A percentile compares a stretch with the other conserved stretches of the same genome.
Conservation (phyloP, 768 basidiomycete genomes). For the Lepiota venenata region DNA sequence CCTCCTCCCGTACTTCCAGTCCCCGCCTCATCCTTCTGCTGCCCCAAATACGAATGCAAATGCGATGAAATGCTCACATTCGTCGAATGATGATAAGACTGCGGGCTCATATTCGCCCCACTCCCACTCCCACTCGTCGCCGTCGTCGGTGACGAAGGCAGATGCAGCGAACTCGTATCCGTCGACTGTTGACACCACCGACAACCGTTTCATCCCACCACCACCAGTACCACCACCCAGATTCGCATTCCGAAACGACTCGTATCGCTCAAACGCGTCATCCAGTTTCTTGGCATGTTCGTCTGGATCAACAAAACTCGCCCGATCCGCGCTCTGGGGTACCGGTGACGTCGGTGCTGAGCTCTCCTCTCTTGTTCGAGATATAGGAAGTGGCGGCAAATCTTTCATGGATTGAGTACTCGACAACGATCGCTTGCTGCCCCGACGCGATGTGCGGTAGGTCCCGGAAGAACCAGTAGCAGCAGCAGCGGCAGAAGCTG, state of each 20-base stretch:
- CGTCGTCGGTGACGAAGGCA: conserved; percentile 37
- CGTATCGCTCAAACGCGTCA: conserved; percentile 89
- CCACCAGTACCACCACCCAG: conserved; percentile 13
- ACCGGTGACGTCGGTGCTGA: conserved; percentile 1
- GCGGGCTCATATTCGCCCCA: background rate
- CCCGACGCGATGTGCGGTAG: background rate
- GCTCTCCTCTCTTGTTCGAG: background rate
- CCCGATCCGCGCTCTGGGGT: conserved; percentile 21
- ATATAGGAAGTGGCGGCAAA: background rate
- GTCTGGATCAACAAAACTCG: conserved; percentile 17
- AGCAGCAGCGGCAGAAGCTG: no score
- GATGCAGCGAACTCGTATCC: conserved; percentile 11
- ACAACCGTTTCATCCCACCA: conserved; percentile 41
- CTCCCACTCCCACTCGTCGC: conserved; percentile 8
- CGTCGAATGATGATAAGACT: background rate
- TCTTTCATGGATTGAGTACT: background rate
- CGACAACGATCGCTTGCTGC: background rate
- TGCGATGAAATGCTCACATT: conserved; percentile 11
- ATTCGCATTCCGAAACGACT: conserved; percentile 66
- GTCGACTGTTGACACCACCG: conserved; percentile 57
- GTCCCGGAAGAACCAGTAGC: no score
- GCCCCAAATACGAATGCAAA: background rate
- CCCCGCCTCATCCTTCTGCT: conserved; percentile 5
- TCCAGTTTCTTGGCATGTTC: conserved; percentile 51
- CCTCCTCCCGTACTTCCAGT: conserved; percentile 1